phyloP scores from a whole-genome alignment of 352 stramenopile species.

The Blastocystis hominis region DNA sequence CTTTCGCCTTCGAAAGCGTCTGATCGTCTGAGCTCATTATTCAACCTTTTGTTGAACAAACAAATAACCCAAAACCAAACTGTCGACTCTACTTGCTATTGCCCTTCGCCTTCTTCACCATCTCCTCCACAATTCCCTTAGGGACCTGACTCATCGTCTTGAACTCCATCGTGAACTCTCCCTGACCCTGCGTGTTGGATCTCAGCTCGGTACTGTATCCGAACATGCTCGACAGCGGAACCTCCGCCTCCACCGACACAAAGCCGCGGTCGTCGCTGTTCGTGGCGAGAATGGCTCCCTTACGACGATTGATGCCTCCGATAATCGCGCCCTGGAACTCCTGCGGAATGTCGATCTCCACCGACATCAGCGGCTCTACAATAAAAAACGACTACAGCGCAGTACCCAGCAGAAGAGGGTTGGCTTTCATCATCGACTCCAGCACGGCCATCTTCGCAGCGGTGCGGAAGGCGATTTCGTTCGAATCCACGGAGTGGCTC shows the following conservation, averaged over 20 bases:
- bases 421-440: constrained; percentile 83
- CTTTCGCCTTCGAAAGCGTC: neutral
- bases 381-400: constrained; percentile 65
- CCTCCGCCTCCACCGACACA: constrained; percentile 75
- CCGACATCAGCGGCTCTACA: constrained; percentile 70
- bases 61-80: constrained; percentile 11
- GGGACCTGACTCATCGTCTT: constrained; percentile 64
- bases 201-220: constrained; percentile 91
- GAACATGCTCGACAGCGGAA: constrained; percentile 94
- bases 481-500: constrained; percentile 91
- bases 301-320: constrained; percentile 64
- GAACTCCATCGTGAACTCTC: constrained; percentile 99
- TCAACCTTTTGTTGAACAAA: constrained; percentile 1
- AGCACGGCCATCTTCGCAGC: constrained; percentile 84
- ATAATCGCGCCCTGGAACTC: constrained; percentile 71
- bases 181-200: constrained; percentile 87
- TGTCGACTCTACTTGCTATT: neutral
- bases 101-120: constrained; percentile 52
- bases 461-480: constrained; percentile 91
- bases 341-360: constrained; percentile 69
- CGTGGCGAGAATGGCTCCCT: constrained; percentile 72
- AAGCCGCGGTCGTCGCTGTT: constrained; percentile 85
- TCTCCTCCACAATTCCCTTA: constrained; percentile 46
- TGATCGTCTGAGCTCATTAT: constrained; percentile 35
- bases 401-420: constrained; percentile 53